Conservation (phyloP, 1,284 basidiomycete species). For the Coriolopsis trogii region DNA sequence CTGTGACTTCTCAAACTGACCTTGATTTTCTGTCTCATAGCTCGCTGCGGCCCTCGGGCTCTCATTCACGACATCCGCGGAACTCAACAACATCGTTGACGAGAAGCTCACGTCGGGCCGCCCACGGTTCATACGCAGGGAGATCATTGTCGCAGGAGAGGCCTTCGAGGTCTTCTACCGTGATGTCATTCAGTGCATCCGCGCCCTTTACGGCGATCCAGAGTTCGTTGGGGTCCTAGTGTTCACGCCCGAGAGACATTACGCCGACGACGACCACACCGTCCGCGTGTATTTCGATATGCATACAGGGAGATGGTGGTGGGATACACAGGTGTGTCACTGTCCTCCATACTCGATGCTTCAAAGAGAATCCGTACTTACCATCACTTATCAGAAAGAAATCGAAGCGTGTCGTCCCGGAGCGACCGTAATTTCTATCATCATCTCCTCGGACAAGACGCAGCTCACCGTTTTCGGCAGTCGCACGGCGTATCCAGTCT, state of each 20-base stretch:
- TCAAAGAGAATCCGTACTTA: constrained; percentile 27
- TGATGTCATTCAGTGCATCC: constrained; percentile 33
- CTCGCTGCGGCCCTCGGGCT: constrained; percentile 29
- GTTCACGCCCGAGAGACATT: constrained; percentile 37
- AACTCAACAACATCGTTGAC: constrained; percentile 38
- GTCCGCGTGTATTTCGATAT: constrained; percentile 30
- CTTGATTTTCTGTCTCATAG: background rate
- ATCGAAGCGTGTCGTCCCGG: constrained; percentile 34
- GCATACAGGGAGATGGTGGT: constrained; percentile 41
- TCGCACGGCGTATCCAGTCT: constrained; percentile 40
- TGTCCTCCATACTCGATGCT: constrained; percentile 44
- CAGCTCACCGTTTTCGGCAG: constrained; percentile 39
- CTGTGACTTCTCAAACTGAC: background rate
- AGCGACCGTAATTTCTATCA: constrained; percentile 42
- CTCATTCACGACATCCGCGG: constrained; percentile 31
- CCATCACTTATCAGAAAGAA: constrained; percentile 26
- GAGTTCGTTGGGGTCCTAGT: constrained; percentile 20
- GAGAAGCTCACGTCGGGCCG: constrained; percentile 28
- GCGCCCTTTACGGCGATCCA: constrained; percentile 16
- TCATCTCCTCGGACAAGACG: constrained; percentile 43
- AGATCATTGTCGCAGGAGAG: constrained; percentile 28
- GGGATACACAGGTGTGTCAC: constrained; percentile 38
- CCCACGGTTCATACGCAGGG: constrained; percentile 22
- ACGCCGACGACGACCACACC: constrained; percentile 25
- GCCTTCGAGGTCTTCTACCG: constrained; percentile 32